These are phyloP conservation scores for Ceratocystis colombiana DNA, from an alignment of 2,329 filamentous ascomycete species.

Conservation along the genomic window DNA sequence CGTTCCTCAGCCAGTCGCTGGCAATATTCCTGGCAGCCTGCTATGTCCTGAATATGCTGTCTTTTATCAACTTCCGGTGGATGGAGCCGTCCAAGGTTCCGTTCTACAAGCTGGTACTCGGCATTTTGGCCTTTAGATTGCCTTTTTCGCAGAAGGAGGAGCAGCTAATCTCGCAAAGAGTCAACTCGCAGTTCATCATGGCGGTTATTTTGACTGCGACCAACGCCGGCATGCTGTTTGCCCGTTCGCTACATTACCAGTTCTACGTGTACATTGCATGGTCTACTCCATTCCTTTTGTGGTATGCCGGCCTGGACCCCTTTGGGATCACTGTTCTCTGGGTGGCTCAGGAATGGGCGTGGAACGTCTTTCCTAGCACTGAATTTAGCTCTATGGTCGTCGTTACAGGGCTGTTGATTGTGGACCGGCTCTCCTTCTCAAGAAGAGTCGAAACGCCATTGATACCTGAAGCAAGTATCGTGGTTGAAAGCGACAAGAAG, in stretches of 20 bases:
- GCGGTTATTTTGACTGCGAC: conserved; percentile 68
- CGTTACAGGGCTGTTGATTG: conserved; percentile 58
- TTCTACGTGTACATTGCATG: conserved; percentile 89
- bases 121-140: conserved; percentile 37
- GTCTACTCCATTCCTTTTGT: conserved; percentile 78
- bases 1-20: conserved; percentile 62
- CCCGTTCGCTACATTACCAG: conserved; percentile 84
- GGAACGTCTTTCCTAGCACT: conserved; percentile 86
- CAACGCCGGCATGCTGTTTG: conserved; percentile 71
- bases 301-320: conserved; percentile 62
- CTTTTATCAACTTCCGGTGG: conserved; percentile 62
- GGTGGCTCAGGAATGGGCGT: conserved; percentile 78
- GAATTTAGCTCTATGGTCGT: conserved; percentile 48
- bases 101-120: conserved; percentile 43
- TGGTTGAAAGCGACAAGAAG: conserved; percentile 28
- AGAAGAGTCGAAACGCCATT: conserved; percentile 20
- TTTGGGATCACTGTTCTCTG: conserved; percentile 58
- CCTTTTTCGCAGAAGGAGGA: conserved; percentile 46
- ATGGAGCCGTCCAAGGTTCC: conserved; percentile 54
- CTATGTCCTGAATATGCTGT: conserved; percentile 54
- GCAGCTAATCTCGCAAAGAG: conserved; percentile 43
- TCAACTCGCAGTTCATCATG: conserved; percentile 64
- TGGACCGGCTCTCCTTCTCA: conserved; percentile 33
- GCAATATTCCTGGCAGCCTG: conserved; percentile 54
- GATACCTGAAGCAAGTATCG: conserved; percentile 27